These are phyloP conservation scores for Pilaira anomala DNA, from an alignment of 192 early-diverging fungal species.

Conservation along the genomic window DNA sequence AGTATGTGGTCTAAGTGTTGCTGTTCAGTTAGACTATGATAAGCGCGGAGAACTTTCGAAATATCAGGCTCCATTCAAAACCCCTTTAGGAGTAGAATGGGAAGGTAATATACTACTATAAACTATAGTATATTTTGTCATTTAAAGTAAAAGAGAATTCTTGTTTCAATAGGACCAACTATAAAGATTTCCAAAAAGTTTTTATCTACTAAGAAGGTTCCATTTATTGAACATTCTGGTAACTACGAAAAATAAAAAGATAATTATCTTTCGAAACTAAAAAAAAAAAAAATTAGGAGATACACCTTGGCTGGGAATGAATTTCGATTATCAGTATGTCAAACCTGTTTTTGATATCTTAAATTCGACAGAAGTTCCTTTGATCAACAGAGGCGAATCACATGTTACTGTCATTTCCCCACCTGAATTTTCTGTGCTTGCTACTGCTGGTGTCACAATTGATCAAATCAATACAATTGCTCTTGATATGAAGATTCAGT, in stretches of 20 bases:
- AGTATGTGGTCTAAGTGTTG: too few species aligned
- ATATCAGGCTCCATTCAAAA: constrained; percentile 6
- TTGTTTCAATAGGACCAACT: constrained; percentile 15
- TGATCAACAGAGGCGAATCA: constrained; percentile 50
- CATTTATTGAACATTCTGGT: constrained; percentile 20
- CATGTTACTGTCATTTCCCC: constrained; percentile 71
- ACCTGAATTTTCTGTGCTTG: constrained; percentile 60
- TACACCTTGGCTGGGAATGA: constrained; percentile 53
- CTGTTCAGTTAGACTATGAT: too few species aligned
- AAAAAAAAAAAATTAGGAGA: not conserved
- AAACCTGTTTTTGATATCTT: constrained; percentile 47
- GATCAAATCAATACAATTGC: constrained; percentile 62
- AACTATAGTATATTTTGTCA: too few species aligned
- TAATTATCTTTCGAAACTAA: too few species aligned
- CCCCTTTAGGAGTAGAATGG: constrained; percentile 16
- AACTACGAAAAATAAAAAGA: not conserved
- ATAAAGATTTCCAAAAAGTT: constrained; percentile 13
- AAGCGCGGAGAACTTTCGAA: not conserved
- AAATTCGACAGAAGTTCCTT: constrained; percentile 36
- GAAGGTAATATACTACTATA: constrained; percentile 7
- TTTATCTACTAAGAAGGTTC: constrained; percentile 11
- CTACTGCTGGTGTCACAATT: constrained; percentile 59
- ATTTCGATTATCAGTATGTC: constrained; percentile 55
- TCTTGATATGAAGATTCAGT: constrained; percentile 49
- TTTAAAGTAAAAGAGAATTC: not conserved